Evolutionary conservation across 2,329 filamentous ascomycete species (phyloP).

Genomic region (Calycina herbarum): DNA sequence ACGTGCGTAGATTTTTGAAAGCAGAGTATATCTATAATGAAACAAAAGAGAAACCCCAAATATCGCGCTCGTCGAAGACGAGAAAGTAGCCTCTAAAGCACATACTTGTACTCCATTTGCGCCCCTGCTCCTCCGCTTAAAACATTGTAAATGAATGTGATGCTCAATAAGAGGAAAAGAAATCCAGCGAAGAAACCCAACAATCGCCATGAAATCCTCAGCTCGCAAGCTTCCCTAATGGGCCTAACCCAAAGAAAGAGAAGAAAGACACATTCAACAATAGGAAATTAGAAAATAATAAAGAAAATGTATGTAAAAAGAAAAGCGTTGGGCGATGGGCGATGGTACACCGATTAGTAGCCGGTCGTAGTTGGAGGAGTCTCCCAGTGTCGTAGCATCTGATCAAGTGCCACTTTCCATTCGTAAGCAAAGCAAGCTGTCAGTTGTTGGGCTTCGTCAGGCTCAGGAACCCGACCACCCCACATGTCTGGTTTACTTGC

Average conservation of each 20-base stretch:
- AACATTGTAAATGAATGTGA: neutral
- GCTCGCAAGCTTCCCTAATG: neutral
- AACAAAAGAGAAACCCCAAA: neutral
- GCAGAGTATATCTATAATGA: neutral
- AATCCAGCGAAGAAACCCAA: neutral
- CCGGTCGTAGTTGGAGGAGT: constrained; percentile 59
- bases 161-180: neutral
- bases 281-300: constrained; percentile 5
- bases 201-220: neutral
- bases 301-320: too few species aligned
- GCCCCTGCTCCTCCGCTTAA: constrained; percentile 10
- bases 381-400: constrained; percentile 70
- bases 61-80: neutral
- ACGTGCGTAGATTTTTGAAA: neutral
- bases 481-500: constrained; percentile 68
- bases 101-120: neutral
- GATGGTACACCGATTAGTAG: constrained; percentile 38
- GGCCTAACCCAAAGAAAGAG: neutral
- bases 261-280: neutral
- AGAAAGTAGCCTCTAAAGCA: neutral
- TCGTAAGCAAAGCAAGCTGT: constrained; percentile 63
- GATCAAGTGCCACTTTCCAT: constrained; percentile 64
- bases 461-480: constrained; percentile 57
- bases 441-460: constrained; percentile 58
- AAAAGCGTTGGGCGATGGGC: neutral